Percentiles rank a stretch among this genome's conserved stretches.
Conservation (phyloP, 306 rosid genomes). For the Delonix regia region DNA sequence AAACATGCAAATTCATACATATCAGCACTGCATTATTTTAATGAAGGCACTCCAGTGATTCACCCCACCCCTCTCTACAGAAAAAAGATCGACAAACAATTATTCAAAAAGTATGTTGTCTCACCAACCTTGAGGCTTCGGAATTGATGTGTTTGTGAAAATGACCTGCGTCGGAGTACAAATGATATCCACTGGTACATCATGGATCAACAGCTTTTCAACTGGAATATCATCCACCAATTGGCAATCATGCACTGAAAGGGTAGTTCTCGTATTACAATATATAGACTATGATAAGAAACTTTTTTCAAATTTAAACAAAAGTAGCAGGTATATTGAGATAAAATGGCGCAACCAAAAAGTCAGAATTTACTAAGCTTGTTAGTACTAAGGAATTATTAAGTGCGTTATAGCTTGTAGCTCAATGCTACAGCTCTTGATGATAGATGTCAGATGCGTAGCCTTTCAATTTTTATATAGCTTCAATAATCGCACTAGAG, state of each 20-base stretch:
- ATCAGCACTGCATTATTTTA: background rate
- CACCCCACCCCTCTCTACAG: background rate
- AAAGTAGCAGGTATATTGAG: background rate
- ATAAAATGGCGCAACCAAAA: background rate
- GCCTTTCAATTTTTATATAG: no score
- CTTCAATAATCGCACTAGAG: no score
- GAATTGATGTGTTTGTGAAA: constrained; percentile 67
- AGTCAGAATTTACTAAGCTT: constrained; percentile 7
- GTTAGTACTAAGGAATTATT: background rate
- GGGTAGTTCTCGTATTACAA: constrained; percentile 19
- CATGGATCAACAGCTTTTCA: constrained; percentile 80
- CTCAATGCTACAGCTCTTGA: no score
- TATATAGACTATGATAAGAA: background rate
- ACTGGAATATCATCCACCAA: constrained; percentile 84
- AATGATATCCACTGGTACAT: constrained; percentile 88
- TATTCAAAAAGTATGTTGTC: constrained; percentile 16
- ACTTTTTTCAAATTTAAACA: background rate
- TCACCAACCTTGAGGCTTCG: constrained; percentile 86
- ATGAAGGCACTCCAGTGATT: constrained; percentile 3
- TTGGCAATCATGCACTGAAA: constrained; percentile 86
- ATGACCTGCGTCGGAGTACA: constrained; percentile 86
- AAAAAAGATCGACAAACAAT: constrained; percentile 24
- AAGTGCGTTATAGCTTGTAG: background rate
- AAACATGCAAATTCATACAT: background rate
- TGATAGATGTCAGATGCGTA: no score